Percentiles rank a stretch among this genome's conserved stretches.
Conservation (phyloP, 139 green algal genomes). For the Coelastrella sp. region DNA sequence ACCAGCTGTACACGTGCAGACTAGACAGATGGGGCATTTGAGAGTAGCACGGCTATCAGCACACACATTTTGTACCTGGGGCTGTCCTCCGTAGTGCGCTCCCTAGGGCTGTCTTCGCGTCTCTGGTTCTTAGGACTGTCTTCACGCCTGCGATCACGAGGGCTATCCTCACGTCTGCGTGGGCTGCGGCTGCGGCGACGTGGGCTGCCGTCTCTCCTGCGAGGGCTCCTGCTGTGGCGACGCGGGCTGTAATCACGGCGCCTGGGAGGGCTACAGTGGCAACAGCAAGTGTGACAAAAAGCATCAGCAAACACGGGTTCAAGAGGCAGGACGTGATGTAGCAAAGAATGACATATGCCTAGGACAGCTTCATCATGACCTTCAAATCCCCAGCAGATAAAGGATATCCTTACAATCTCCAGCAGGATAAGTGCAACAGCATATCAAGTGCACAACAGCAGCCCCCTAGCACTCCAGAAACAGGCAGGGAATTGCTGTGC, state of each 20-base stretch:
- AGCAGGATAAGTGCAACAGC: too few relatives aligned
- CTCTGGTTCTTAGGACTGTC: slow-evolving; percentile 14
- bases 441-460: too few relatives aligned
- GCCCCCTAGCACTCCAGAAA: too few relatives aligned
- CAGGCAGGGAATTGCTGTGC: too few relatives aligned
- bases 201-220: neutral
- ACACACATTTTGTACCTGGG: neutral
- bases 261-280: slow-evolving; percentile 13
- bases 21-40: neutral
- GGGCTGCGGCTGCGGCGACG: neutral
- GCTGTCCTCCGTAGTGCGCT: neutral
- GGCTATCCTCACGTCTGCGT: slow-evolving; percentile 7
- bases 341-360: too few relatives aligned
- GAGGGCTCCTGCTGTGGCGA: neutral
- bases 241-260: slow-evolving; percentile 27
- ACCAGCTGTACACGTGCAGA: neutral
- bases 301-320: too few relatives aligned
- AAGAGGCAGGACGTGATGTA: too few relatives aligned
- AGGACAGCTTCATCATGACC: too few relatives aligned
- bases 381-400: too few relatives aligned
- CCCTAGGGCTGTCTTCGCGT: slow-evolving; percentile 9
- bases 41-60: neutral
- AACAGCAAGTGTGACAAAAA: too few relatives aligned
- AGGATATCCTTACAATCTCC: too few relatives aligned
- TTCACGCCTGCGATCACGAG: neutral